Conservation (phyloP, 2,329 filamentous ascomycete species). For the Huntiella decipiens region DNA sequence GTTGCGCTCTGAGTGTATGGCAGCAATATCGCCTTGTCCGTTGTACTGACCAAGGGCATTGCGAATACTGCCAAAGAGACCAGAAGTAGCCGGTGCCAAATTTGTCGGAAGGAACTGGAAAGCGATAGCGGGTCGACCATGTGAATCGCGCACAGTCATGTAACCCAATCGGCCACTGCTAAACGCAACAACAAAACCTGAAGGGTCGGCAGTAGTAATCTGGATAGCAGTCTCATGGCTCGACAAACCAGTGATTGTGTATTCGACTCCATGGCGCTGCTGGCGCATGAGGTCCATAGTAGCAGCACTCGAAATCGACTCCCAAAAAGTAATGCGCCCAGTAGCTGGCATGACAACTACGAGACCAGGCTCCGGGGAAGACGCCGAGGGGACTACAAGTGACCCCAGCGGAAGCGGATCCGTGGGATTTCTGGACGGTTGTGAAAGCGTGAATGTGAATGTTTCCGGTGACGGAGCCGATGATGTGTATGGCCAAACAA, state of each 20-base stretch:
- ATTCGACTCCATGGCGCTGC: conserved; percentile 61
- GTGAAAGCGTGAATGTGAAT: conserved; percentile 62
- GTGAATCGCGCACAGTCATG: conserved; percentile 65
- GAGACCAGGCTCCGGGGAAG: conserved; percentile 64
- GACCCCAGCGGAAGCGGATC: conserved; percentile 68
- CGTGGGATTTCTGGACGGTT: conserved; percentile 43
- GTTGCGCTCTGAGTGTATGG: conserved; percentile 55
- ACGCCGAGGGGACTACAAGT: conserved; percentile 60
- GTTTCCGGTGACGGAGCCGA: conserved; percentile 52
- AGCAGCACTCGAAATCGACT: conserved; percentile 76
- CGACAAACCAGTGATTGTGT: conserved; percentile 52
- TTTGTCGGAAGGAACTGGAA: conserved; percentile 56
- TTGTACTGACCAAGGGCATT: conserved; percentile 52
- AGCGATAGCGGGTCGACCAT: conserved; percentile 66
- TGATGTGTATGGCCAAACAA: conserved; percentile 79
- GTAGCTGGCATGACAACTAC: conserved; percentile 68
- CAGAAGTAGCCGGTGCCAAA: conserved; percentile 34
- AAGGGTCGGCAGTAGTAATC: conserved; percentile 64
- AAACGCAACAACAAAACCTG: conserved; percentile 70
- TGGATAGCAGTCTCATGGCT: conserved; percentile 61
- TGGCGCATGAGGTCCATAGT: conserved; percentile 69
- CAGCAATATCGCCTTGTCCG: conserved; percentile 59
- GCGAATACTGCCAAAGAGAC: conserved; percentile 66
- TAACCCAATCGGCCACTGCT: conserved; percentile 77
- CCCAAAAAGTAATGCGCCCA: conserved; percentile 85